Conservation (phyloP, 1,284 basidiomycete genomes). For the Somion occarium region DNA sequence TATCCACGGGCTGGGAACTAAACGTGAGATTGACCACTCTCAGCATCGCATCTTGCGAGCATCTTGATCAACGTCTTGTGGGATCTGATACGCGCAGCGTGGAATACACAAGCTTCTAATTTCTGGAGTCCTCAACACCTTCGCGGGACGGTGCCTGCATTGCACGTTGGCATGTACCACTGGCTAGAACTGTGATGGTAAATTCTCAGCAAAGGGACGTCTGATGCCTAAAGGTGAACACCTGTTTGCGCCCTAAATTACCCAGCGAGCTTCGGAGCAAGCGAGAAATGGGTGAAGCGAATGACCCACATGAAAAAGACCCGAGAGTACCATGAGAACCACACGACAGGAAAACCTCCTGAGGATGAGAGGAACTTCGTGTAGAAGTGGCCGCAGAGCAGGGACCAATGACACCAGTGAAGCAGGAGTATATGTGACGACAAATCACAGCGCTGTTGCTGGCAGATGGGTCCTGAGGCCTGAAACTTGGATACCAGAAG, state of each 20-base stretch:
- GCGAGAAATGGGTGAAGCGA: too few relatives aligned
- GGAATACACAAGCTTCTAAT: neutral
- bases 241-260: neutral
- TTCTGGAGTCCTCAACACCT: constrained; percentile 2
- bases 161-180: neutral
- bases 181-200: neutral
- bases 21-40: constrained; percentile 3
- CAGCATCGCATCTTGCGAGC: neutral
- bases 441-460: neutral
- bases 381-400: neutral
- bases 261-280: neutral
- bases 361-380: neutral
- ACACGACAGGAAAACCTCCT: neutral
- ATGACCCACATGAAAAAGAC: neutral
- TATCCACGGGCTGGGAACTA: neutral
- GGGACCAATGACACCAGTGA: neutral
- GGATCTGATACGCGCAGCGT: constrained; percentile 1
- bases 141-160: constrained; percentile 11
- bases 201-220: neutral
- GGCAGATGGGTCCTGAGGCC: neutral
- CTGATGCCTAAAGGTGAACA: neutral
- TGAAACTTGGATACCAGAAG: neutral
- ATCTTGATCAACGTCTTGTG: constrained; percentile 1
- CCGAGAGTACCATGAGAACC: neutral
- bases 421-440: neutral